Evolutionary conservation across 768 basidiomycete genomes (phyloP).

Genomic region (Amanita exitialis): DNA sequence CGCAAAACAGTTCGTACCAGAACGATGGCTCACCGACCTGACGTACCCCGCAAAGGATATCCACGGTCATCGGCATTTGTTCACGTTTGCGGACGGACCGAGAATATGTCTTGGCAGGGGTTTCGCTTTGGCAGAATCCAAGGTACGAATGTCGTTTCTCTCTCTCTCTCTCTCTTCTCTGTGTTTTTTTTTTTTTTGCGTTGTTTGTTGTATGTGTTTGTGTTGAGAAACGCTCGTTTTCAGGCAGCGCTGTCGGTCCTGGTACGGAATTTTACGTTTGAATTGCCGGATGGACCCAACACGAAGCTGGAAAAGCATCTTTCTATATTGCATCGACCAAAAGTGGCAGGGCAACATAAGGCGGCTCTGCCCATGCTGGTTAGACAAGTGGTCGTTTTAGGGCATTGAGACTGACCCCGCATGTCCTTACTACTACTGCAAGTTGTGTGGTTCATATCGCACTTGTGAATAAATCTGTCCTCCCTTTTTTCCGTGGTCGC

Average conservation of each 20-base stretch:
- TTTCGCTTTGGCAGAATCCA: conserved; percentile 20
- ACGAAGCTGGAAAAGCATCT: conserved; percentile 27
- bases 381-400: neutral
- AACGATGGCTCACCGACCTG: conserved; percentile 28
- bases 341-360: conserved; percentile 23
- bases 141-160: no score
- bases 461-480: no score
- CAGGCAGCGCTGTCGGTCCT: conserved; percentile 35
- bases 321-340: conserved; percentile 28
- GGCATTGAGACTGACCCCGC: no score
- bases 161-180: no score
- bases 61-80: conserved; percentile 27
- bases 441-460: no score
- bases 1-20: conserved; percentile 32
- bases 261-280: conserved; percentile 31
- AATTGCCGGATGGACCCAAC: conserved; percentile 27
- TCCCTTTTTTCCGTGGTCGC: no score
- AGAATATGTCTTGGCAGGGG: conserved; percentile 33
- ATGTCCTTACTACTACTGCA: no score
- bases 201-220: no score
- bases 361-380: conserved; percentile 25
- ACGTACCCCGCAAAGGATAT: conserved; percentile 18
- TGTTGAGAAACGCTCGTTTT: neutral
- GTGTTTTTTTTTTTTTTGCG: no score
- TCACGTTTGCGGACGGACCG: conserved; percentile 35